Evolutionary conservation across 352 stramenopile genomes (phyloP), one percentile per base, ranked within the genome.

Genomic region (Pythium aristosporum): DNA sequence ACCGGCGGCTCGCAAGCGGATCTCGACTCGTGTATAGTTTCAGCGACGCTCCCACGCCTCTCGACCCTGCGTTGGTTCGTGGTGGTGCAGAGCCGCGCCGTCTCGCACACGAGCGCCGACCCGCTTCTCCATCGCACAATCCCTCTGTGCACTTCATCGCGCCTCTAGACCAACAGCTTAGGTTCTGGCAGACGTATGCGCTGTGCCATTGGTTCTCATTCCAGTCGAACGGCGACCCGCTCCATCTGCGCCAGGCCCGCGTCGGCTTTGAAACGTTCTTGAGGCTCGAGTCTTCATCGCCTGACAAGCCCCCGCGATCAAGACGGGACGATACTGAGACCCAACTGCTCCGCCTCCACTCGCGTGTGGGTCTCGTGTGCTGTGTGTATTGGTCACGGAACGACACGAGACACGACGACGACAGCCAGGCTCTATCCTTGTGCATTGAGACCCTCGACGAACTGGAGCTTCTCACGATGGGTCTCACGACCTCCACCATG

Each of bases 141-240:
- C 11, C 36, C 3, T 18, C 37, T 1, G 21, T 50, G 43, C 32
- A 9, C 41, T 20, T 2, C 39, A n/a, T 53, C 30, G 37, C 39
- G 12, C 63, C 42, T 18, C 20, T 32, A 47, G 16, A 20, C 37
- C 43, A 58, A 41, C 71, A 74, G 43, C 68, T 86, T 16, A 32
- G 68, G 44, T 88, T 91, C 32, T 91, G 82, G 79, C 69, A 80
- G 23, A 68, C 68, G 15, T 91, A 87, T 51, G 77, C 76, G 8
- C 60, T 82, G 15, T 79, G 76, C 32, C 79, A 89, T 39, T 85
- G 77, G 15, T 64, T 73, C 13, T 66, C 75, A 10, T 91, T 79
- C 48, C 76, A 91, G 46, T 75, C 74, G 2, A 76, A 72, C 20
- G 82, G 82, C 0, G 63, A 80, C n/a, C 23, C 50, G 9, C 50